Conservation (phyloP, 495 filamentous ascomycete species). For the Podospora sp. region DNA sequence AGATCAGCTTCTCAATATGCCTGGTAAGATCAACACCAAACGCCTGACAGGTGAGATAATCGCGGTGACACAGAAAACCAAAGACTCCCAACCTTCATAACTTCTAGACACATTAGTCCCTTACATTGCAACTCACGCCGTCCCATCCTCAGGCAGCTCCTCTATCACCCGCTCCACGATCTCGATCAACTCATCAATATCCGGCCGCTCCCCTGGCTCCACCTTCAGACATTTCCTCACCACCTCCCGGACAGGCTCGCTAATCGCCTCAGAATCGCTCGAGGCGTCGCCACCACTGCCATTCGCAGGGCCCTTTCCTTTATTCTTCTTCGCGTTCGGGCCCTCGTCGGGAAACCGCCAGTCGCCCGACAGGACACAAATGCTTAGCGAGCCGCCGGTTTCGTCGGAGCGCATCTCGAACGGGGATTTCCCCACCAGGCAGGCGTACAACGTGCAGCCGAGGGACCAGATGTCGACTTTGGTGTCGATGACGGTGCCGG, state of each 20-base stretch:
- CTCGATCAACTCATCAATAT: constrained; percentile 84
- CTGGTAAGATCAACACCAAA: not conserved
- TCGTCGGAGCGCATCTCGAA: constrained; percentile 96
- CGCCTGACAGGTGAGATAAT: too few species aligned
- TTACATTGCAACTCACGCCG: constrained; percentile 17
- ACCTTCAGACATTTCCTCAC: constrained; percentile 87
- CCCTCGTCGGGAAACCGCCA: constrained; percentile 92
- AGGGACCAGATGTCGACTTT: constrained; percentile 99
- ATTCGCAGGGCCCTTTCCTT: constrained; percentile 48
- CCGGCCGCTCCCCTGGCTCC: constrained; percentile 88
- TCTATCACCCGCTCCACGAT: constrained; percentile 76
- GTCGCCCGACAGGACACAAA: constrained; percentile 88
- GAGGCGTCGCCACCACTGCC: constrained; percentile 19
- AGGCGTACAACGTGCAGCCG: constrained; percentile 94
- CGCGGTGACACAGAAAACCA: not conserved
- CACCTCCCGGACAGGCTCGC: constrained; percentile 77
- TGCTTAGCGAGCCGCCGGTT: constrained; percentile 88
- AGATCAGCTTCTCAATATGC: not conserved
- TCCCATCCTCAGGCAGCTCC: constrained; percentile 71
- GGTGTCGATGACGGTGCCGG: constrained; percentile 86
- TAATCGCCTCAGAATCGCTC: constrained; percentile 54
- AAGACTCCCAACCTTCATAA: not conserved
- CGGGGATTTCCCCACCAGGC: constrained; percentile 91
- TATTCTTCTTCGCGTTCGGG: constrained; percentile 52
- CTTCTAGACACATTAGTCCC: not conserved